Conservation (phyloP, 208 protist genomes). For the Angomonas deanei region DNA sequence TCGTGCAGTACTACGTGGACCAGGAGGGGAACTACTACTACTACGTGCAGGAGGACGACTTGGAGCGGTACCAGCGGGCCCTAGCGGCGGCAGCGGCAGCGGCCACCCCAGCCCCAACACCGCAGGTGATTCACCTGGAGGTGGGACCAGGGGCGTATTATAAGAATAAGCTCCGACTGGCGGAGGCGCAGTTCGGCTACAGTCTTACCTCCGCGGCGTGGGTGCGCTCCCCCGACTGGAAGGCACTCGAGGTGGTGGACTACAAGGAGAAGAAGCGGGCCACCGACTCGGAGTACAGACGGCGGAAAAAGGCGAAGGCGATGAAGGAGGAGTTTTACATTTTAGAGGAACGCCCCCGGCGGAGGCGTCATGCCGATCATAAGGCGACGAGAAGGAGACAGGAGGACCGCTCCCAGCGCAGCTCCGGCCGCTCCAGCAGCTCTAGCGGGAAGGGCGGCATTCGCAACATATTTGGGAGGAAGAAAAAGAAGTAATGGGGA, state of each 20-base stretch:
- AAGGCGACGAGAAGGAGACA: neutral
- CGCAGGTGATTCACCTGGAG: neutral
- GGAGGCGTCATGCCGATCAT: neutral
- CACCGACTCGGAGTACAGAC: neutral
- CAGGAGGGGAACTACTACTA: neutral
- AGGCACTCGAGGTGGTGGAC: neutral
- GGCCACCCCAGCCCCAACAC: neutral
- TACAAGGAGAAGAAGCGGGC: neutral
- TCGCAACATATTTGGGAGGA: no score
- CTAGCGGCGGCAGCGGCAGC: neutral
- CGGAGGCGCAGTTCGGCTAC: neutral
- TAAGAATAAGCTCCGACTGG: neutral
- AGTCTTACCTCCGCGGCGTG: neutral
- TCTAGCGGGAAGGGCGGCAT: no score
- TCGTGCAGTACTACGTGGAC: neutral
- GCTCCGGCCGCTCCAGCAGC: no score
- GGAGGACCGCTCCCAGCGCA: neutral
- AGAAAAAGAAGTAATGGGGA: no score
- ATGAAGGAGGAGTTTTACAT: neutral
- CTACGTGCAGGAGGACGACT: no score
- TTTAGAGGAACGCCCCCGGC: neutral
- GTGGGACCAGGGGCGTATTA: neutral
- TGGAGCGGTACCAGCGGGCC: neutral
- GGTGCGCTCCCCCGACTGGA: neutral
- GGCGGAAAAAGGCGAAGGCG: neutral